These are phyloP conservation scores for Scenedesmus sp. DNA, from an alignment of 163 green algal species.

Conservation along the genomic window DNA sequence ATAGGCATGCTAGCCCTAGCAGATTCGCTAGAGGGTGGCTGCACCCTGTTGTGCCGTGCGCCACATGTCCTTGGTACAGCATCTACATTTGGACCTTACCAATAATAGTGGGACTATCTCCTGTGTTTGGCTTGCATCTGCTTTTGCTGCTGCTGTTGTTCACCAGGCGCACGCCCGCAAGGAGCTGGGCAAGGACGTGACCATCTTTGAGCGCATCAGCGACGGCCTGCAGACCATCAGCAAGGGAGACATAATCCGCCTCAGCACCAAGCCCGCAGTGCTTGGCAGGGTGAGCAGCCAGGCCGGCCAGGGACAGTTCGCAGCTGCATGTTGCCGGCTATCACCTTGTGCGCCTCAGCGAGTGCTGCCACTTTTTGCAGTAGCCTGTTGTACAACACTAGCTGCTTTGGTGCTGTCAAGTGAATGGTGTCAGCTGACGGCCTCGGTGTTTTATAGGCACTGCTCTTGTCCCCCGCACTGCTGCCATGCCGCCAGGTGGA, in stretches of 20 bases:
- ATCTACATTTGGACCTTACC: neutral
- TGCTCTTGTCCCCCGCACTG: neutral
- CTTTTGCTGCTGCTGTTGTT: neutral
- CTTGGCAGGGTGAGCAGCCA: slow-evolving; percentile 63
- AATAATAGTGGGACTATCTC: neutral
- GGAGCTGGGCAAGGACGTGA: slow-evolving; percentile 70
- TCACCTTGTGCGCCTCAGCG: no score
- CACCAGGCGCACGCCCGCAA: slow-evolving; percentile 60
- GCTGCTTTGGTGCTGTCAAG: neutral
- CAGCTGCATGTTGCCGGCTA: neutral
- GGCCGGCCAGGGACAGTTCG: neutral
- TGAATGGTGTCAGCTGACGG: neutral
- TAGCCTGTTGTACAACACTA: neutral
- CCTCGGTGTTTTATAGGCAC: neutral
- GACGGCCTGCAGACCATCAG: slow-evolving; percentile 63
- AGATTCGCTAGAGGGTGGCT: neutral
- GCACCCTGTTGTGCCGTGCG: neutral
- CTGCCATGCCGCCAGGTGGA: slow-evolving; percentile 9
- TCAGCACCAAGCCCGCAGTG: slow-evolving; percentile 71
- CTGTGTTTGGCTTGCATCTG: neutral
- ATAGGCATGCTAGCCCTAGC: neutral
- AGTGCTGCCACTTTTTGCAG: neutral
- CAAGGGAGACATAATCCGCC: slow-evolving; percentile 69
- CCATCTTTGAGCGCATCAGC: slow-evolving; percentile 71
- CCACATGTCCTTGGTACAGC: neutral